Percentiles rank a stretch among this genome's conserved stretches.
These are phyloP conservation scores for Gentiana straminea DNA, from an alignment of 257 asterid species.

Conservation along the genomic window DNA sequence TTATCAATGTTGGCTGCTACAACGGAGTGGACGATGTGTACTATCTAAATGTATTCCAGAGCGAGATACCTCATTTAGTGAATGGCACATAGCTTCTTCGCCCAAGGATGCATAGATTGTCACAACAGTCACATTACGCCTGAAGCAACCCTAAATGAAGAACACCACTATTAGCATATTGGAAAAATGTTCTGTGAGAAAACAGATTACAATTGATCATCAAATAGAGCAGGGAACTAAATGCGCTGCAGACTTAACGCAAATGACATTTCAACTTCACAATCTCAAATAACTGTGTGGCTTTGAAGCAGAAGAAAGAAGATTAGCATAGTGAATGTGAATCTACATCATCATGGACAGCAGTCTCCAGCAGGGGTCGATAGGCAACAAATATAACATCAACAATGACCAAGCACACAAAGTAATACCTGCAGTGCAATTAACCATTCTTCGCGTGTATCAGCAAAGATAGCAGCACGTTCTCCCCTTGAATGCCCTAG, in stretches of 20 bases:
- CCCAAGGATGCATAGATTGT: constrained; percentile 96
- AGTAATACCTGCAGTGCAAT: constrained; percentile 77
- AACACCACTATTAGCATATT: constrained; percentile 12
- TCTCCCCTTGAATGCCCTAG: constrained; percentile 90
- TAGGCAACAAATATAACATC: background rate
- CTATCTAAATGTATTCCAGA: constrained; percentile 1
- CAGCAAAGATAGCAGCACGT: constrained; percentile 93
- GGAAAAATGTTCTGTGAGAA: background rate
- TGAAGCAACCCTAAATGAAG: constrained; percentile 71
- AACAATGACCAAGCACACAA: background rate
- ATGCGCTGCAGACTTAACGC: background rate
- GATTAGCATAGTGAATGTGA: background rate
- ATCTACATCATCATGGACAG: background rate
- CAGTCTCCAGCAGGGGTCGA: background rate
- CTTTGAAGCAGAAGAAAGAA: too few relatives aligned
- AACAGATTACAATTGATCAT: background rate
- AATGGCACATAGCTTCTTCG: constrained; percentile 94
- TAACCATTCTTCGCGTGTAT: constrained; percentile 93
- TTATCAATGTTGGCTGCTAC: too few relatives aligned
- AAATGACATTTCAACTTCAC: constrained; percentile 2
- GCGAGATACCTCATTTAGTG: constrained; percentile 75
- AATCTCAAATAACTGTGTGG: background rate
- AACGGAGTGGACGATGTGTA: too few relatives aligned
- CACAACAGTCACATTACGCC: constrained; percentile 91
- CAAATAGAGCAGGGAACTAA: background rate